phyloP scores from a whole-genome alignment of 2,329 filamentous ascomycete species.

The Botrytis byssoidea region DNA sequence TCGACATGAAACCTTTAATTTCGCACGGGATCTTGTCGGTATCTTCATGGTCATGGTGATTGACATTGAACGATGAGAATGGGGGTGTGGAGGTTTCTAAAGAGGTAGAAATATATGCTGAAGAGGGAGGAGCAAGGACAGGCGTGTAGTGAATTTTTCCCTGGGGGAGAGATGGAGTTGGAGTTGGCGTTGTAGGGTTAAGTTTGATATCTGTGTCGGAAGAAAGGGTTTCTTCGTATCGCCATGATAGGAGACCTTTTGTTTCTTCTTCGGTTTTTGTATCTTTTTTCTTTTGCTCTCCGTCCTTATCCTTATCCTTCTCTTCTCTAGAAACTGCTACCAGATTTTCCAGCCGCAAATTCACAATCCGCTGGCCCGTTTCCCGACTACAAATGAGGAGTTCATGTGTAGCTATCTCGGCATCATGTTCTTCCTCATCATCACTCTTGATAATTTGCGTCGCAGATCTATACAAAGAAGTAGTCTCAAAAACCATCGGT shows the following conservation, averaged over 20 bases:
- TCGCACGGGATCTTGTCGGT: rapidly evolving
- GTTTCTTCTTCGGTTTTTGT: too few relatives aligned
- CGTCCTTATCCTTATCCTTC: rapidly evolving
- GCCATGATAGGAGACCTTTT: background rate
- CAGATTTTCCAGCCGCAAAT: background rate
- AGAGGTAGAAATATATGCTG: rapidly evolving
- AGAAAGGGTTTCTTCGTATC: background rate
- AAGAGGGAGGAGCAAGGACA: background rate
- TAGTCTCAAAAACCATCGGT: background rate
- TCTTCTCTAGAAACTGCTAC: background rate
- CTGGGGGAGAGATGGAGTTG: background rate
- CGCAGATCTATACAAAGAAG: background rate
- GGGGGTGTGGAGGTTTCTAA: background rate
- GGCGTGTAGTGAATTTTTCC: background rate
- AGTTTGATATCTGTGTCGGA: background rate
- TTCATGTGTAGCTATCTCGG: background rate
- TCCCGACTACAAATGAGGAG: background rate
- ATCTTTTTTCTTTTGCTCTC: background rate
- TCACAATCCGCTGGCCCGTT: background rate
- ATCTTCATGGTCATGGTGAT: rapidly evolving
- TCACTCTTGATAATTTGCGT: background rate
- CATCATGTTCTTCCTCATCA: background rate
- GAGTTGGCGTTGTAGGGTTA: background rate
- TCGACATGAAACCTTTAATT: rapidly evolving
- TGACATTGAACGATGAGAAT: background rate